Conservation (phyloP, 139 green algal genomes). For the Auxenochlorella pyrenoidosa region DNA sequence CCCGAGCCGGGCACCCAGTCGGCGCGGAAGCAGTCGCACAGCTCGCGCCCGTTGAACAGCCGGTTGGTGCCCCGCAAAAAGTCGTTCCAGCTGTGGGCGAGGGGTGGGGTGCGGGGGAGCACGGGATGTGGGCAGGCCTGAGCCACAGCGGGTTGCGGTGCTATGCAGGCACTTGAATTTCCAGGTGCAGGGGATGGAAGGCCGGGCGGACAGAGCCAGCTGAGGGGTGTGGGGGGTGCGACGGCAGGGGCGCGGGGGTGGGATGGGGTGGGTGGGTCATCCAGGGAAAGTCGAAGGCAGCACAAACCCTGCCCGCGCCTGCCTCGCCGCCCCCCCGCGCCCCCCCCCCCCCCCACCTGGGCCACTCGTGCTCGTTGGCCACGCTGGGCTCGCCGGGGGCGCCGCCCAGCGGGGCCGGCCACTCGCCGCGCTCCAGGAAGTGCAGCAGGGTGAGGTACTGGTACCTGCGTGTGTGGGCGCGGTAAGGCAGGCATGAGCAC, state of each 20-base stretch:
- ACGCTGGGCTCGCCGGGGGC: constrained; percentile 15
- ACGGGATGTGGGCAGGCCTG: not conserved
- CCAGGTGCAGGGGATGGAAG: no score
- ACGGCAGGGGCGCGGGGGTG: no score
- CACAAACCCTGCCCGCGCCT: no score
- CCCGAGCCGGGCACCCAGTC: not conserved
- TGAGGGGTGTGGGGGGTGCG: no score
- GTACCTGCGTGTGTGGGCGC: not conserved
- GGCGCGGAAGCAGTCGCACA: constrained; percentile 23
- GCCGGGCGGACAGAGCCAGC: no score
- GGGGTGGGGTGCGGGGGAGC: not conserved
- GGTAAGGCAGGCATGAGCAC: not conserved
- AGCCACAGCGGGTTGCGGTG: no score
- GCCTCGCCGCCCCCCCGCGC: no score
- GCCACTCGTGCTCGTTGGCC: constrained; percentile 27
- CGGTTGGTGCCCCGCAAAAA: constrained; percentile 5
- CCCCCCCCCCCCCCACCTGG: not conserved
- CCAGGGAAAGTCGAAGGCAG: no score
- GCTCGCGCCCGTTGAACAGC: constrained; percentile 26
- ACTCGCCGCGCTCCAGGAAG: constrained; percentile 6
- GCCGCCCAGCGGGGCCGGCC: constrained; percentile 7
- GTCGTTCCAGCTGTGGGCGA: constrained; percentile 21
- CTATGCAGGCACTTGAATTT: no score
- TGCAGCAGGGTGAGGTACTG: constrained; percentile 28
- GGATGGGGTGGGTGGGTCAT: no score